Conservation (phyloP, 2,329 filamentous ascomycete species). For the Claviceps sp. region DNA sequence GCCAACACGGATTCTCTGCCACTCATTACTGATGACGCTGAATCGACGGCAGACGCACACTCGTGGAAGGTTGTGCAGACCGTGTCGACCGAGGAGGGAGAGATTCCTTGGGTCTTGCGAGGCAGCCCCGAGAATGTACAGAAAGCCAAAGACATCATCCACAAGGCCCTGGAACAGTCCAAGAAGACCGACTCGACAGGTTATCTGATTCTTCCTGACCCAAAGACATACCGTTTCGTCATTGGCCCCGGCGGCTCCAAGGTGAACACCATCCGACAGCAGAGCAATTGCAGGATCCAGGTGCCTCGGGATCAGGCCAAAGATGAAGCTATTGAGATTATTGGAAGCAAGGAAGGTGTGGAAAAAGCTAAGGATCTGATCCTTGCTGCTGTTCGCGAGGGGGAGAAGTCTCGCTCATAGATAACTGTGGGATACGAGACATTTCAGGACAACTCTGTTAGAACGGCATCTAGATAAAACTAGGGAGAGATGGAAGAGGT, state of each 20-base stretch:
- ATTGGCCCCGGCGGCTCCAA: conserved; percentile 81
- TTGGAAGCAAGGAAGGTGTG: conserved; percentile 64
- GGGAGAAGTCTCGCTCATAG: conserved; percentile 24
- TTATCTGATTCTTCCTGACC: conserved; percentile 81
- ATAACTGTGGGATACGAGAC: not conserved
- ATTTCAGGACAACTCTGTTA: not conserved
- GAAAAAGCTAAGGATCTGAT: conserved; percentile 85
- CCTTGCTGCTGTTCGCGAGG: conserved; percentile 63
- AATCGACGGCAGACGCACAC: conserved; percentile 50
- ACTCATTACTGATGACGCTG: conserved; percentile 81
- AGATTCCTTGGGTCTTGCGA: conserved; percentile 81
- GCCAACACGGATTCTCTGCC: conserved; percentile 55
- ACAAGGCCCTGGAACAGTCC: conserved; percentile 59
- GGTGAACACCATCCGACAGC: conserved; percentile 83
- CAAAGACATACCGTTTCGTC: conserved; percentile 76
- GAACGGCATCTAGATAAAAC: not conserved
- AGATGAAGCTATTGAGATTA: conserved; percentile 80
- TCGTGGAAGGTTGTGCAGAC: conserved; percentile 72
- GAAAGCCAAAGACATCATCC: conserved; percentile 66
- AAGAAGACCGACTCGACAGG: conserved; percentile 60
- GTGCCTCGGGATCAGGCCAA: conserved; percentile 69
- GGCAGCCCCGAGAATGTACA: conserved; percentile 66
- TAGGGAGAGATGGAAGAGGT: not conserved
- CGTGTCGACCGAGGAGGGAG: conserved; percentile 46
- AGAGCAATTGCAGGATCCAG: conserved; percentile 87